Percentiles rank a stretch among this genome's conserved stretches.
phyloP scores from a whole-genome alignment of 2,329 filamentous ascomycete genomes.

The Aureobasidium sp. region DNA sequence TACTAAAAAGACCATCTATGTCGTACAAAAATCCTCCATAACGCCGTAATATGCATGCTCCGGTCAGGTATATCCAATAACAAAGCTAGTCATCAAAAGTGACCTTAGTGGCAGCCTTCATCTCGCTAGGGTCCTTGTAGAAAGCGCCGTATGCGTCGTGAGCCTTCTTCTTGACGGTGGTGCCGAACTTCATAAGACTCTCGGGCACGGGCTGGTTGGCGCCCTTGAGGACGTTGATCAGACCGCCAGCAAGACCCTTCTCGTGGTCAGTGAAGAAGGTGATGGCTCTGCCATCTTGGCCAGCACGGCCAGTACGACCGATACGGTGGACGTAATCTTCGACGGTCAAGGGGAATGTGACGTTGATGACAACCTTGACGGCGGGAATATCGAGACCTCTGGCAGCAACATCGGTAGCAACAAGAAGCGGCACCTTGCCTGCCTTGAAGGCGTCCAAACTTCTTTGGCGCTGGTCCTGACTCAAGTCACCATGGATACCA shows the following conservation, averaged over 20 bases:
- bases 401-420: constrained; percentile 94
- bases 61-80: constrained; percentile 8
- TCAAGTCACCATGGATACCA: constrained; percentile 89
- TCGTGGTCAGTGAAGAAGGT: constrained; percentile 94
- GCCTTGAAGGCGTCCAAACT: constrained; percentile 88
- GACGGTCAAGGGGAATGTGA: constrained; percentile 86
- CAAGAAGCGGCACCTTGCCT: constrained; percentile 72
- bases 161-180: constrained; percentile 97
- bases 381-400: constrained; percentile 90
- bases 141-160: constrained; percentile 94
- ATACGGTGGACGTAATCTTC: constrained; percentile 65
- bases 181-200: constrained; percentile 88
- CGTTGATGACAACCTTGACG: constrained; percentile 90
- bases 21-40: constrained; percentile 10
- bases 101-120: constrained; percentile 83
- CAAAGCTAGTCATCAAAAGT: constrained; percentile 60
- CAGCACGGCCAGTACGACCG: constrained; percentile 78
- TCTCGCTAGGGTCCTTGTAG: constrained; percentile 77
- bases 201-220: constrained; percentile 88
- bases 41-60: constrained; percentile 12
- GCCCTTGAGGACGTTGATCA: constrained; percentile 93
- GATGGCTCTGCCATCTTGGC: constrained; percentile 79
- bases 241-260: constrained; percentile 80
- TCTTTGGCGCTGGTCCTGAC: constrained; percentile 78
- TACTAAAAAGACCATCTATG: constrained; percentile 10